phyloP scores from a whole-genome alignment of 148 eudicot species.

The Camellia lanceoleosa region DNA sequence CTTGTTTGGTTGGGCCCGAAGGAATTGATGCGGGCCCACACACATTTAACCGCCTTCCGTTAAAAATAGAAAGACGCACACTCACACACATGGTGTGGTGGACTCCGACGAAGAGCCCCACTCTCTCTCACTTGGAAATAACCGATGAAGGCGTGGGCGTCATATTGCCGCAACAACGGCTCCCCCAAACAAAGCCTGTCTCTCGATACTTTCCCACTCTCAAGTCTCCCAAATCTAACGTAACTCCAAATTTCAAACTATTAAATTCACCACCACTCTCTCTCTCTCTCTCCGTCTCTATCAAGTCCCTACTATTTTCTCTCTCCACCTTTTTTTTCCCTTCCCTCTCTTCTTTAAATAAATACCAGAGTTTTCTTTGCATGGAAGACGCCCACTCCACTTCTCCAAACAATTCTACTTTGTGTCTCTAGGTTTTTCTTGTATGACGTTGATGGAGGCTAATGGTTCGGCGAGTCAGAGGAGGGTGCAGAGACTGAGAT shows the following conservation, averaged over 20 bases:
- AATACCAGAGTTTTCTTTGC: neutral
- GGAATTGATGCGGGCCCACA: too few species aligned
- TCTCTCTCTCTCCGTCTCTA: neutral
- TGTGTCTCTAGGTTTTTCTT: neutral
- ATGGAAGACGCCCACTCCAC: neutral
- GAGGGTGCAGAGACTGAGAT: constrained; percentile 47
- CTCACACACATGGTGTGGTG: too few species aligned
- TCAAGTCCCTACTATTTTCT: neutral
- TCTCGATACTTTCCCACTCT: neutral
- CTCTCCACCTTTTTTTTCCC: too few species aligned
- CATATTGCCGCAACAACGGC: neutral
- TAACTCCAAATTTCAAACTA: neutral
- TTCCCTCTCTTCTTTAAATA: constrained; percentile 21
- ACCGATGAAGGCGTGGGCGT: neutral
- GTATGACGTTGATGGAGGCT: constrained; percentile 18
- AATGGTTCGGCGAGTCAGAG: constrained; percentile 17
- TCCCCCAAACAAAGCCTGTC: neutral
- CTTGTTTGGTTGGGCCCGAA: too few species aligned
- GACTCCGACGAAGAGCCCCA: too few species aligned
- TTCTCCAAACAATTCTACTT: neutral
- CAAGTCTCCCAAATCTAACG: neutral
- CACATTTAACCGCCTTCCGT: too few species aligned
- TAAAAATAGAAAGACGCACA: too few species aligned
- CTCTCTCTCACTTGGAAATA: too few species aligned
- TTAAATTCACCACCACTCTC: neutral